Conservation (phyloP, 495 filamentous ascomycete species). For the Trichoderma erinaceum region DNA sequence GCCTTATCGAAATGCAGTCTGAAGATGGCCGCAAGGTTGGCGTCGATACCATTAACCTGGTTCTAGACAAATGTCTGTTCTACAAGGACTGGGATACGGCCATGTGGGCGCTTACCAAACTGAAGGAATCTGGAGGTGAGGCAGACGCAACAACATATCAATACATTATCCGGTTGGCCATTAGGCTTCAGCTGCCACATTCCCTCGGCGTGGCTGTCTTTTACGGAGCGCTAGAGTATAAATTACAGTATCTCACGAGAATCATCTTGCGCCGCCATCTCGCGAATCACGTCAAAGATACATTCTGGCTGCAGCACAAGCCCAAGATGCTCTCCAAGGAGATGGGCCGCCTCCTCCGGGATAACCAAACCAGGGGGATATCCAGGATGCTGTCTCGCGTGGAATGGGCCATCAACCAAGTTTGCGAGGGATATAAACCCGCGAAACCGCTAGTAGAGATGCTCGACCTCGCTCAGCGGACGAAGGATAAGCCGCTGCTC, state of each 20-base stretch:
- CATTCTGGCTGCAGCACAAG: not conserved
- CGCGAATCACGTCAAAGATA: not conserved
- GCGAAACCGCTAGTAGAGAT: not conserved
- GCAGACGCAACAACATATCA: not conserved
- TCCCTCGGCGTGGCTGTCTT: constrained; percentile 11
- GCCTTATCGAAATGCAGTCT: constrained; percentile 13
- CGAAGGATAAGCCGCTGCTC: not conserved
- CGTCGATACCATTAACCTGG: constrained; percentile 2
- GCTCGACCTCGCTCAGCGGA: constrained; percentile 11
- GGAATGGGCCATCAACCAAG: not conserved
- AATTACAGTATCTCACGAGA: not conserved
- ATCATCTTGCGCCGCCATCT: not conserved
- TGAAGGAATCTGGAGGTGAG: constrained; percentile 4
- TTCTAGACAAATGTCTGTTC: not conserved
- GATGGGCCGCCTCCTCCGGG: not conserved
- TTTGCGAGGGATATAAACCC: not conserved
- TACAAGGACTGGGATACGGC: constrained; percentile 12
- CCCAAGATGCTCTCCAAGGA: not conserved
- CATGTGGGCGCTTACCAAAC: constrained; percentile 9
- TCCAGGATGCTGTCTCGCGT: not conserved
- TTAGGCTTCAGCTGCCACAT: not conserved
- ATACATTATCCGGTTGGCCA: constrained; percentile 6
- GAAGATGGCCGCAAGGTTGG: constrained; percentile 11
- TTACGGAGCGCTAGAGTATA: constrained; percentile 10
- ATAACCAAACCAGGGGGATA: not conserved